These are phyloP conservation scores for Monilinia polystroma DNA, from an alignment of 2,329 filamentous ascomycete genomes.

Conservation along the genomic window DNA sequence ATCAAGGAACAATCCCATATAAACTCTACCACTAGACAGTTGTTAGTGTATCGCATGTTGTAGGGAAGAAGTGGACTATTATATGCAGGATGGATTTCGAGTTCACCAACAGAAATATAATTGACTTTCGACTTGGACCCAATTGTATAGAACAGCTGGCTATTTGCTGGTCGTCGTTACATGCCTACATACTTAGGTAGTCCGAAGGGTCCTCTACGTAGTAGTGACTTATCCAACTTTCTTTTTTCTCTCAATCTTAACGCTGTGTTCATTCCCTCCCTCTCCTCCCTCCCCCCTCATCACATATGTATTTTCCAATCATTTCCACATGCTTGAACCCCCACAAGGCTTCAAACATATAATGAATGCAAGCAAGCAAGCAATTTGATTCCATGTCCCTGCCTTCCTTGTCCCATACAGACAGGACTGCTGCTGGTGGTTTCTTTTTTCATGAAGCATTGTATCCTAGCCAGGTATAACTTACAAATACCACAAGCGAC, in stretches of 20 bases:
- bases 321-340: not conserved
- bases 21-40: not conserved
- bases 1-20: not conserved
- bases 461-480: not conserved
- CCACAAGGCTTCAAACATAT: not conserved
- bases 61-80: not conserved
- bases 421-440: not conserved
- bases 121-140: not conserved
- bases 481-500: not conserved
- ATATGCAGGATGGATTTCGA: constrained; percentile 10
- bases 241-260: not conserved
- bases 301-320: constrained; percentile 1
- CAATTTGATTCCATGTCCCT: not conserved
- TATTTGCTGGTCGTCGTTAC: not conserved
- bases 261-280: not conserved
- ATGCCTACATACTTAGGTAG: not conserved
- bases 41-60: too few species aligned
- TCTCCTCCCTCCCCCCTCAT: not conserved
- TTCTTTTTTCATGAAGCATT: not conserved
- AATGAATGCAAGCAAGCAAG: not conserved
- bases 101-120: not conserved
- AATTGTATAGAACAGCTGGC: constrained; percentile 2
- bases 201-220: not conserved
- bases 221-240: not conserved
- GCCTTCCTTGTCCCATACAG: not conserved